Evolutionary conservation across 306 rosid genomes (phyloP), one percentile per base, ranked within the genome.

Genomic region (Quercus gilva): DNA sequence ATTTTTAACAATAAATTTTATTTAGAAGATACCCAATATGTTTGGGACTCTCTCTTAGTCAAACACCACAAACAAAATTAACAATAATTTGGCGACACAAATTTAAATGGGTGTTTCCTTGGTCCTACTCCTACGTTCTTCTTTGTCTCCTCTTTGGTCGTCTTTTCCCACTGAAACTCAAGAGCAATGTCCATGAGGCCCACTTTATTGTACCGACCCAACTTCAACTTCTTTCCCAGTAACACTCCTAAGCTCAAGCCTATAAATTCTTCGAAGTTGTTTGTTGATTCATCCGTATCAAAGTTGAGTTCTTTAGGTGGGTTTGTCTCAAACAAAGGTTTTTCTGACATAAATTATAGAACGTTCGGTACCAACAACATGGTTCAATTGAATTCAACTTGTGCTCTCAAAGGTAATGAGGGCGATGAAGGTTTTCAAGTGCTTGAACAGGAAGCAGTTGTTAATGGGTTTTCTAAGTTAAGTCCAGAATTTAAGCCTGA

Each of bases 401-500:
- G 78, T 65, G 88, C 86, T 69, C 21, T 78, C 45, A 76, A 87
- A 41, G 83, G 87, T 70, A 58, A 55, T 8, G 58, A 78, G 6
- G 75, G 80, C 12, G 91, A 87, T 65, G 90, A 91, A 67, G 83
- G 60, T 28, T 61, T 79, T 69, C 74, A 80, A 21, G 88, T 84
- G 83, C 43, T 91, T 69, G 89, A 88, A 77, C 89, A 87, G 49
- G 99, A 92, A 84, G 80, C 87, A 59, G 75, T 84, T 9, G 52
- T 80, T 29, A 87, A 84, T 74, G 87, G 81, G 69, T 57, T 91
- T 9, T 74, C 90, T 2, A 65, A 71, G 75, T 76, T 81, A 68
- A 80, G 17, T 58, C 23, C 73, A 14, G 84, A 45, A 58, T 35
- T 78, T 71, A 59, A 79, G 58, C 65, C 71, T 49, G 78, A 17